A percentile compares a stretch with the other conserved stretches of the same genome.
Conservation (phyloP, 2,329 filamentous ascomycete genomes). For the Plectosphaerella plurivora region DNA sequence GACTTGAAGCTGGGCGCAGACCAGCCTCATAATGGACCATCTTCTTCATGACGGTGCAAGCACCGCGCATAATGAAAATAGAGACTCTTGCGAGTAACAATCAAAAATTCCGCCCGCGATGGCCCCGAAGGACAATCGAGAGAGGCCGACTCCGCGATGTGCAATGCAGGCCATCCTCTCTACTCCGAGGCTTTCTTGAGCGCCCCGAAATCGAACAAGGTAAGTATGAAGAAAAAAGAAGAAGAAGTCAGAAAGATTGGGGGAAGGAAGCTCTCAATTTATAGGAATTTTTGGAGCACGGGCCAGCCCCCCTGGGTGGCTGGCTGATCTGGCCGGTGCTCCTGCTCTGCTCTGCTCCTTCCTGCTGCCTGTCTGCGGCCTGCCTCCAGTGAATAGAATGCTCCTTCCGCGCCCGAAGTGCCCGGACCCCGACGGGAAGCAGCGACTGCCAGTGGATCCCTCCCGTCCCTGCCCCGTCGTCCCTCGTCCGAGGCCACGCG, state of each 20-base stretch:
- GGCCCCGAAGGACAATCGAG: slow-evolving; percentile 49
- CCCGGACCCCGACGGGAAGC: not conserved
- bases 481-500: not conserved
- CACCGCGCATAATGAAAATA: slow-evolving; percentile 39
- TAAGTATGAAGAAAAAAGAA: slow-evolving; percentile 39
- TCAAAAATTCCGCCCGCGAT: slow-evolving; percentile 47
- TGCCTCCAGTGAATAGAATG: too few species aligned
- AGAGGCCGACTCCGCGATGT: slow-evolving; percentile 44
- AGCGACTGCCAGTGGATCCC: not conserved
- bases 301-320: not conserved
- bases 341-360: too few species aligned
- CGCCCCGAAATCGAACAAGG: slow-evolving; percentile 38
- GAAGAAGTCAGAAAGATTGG: not conserved
- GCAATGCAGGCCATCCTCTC: slow-evolving; percentile 46
- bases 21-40: not conserved
- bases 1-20: too few species aligned
- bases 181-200: slow-evolving; percentile 38
- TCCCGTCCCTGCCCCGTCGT: not conserved
- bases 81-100: slow-evolving; percentile 13
- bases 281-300: not conserved
- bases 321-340: too few species aligned
- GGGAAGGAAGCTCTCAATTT: not conserved
- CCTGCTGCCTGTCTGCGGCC: too few species aligned
- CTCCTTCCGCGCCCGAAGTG: too few species aligned
- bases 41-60: slow-evolving; percentile 40